Base-by-base conservation (phyloP, 108 stramenopile species). In the Cyclotella sp. region DNA sequence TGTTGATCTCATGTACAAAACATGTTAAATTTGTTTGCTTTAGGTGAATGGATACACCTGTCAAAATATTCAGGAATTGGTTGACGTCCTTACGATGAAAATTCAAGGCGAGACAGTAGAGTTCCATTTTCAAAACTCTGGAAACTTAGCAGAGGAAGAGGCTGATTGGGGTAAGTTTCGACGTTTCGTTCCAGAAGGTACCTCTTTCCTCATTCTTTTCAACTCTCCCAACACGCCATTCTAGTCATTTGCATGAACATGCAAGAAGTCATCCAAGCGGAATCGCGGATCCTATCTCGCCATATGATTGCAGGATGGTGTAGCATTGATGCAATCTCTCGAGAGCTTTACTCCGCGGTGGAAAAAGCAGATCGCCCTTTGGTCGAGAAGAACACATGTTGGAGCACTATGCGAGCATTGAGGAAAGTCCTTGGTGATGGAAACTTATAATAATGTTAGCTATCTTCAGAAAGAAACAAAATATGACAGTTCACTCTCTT, bases 241-340 rank as follows among this genome's bases (percentile, higher is more conserved):
- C 30, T 3, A 70, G 74, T 82, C 49, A 78, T 82, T 52, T 82
- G 82, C 39, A 65, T 82, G 51, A 72, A 73, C 40, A 43, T 78
- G 63, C 45, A 76, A 41, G 82, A 82, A 39, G 82, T 78, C 7
- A 26, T 68, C 10, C 44, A 78, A 15, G 63, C 82, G 3, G 82
- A 82, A 67, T 47, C 77, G 1, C 77, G 82, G 18, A 73, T 82
- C 19, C 70, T 82, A 42, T 42, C 72, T 18, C 70, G 68, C 13
- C 82, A 82, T 65, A 78, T 82, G 77, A 76, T 82, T 14, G 82
- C 82, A 8, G 64, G 61, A 18, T 82, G 82, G 82, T 82, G 82
- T 42, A 73, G 71, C 21, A 79, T 58, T 16, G 78, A 79, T 43
- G 78, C 78, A 29, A 51, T 79, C 27, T 73, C 78, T n/a, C 52